Evolutionary conservation across 208 protist genomes (phyloP), one percentile per base, ranked within the genome.

Genomic region (Leishmania arabica): DNA sequence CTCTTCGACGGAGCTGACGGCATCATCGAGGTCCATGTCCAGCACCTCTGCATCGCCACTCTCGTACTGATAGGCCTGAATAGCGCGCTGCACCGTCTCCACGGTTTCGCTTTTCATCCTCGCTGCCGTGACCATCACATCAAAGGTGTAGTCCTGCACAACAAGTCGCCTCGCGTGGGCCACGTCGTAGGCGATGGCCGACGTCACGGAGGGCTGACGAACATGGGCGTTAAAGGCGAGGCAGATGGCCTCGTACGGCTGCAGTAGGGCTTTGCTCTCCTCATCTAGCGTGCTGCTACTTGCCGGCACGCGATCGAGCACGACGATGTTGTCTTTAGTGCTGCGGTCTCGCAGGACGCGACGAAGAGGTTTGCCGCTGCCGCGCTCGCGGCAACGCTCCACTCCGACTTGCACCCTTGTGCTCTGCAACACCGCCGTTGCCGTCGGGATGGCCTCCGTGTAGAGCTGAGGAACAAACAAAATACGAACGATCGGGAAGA

Each of bases 401-500:
- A 85, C 77, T 0, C 77, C 37, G 4, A 85, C 45, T 42, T 85
- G 82, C 42, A 85, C 15, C n/a, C 77, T 69, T 77, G 79, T 85
- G 77, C 81, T 79, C 65, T 77, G 60, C 27, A 85, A 11, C 34
- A 85, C 15, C 51, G 47, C 69, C 24, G 71, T 66, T 42, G 54
- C 49, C 3, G 73, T 78, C 2, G 51, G 42, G 49, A 79, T 69
- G 49, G 24, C 45, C 65, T 60, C 68, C n/a, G 77, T 79, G 82
- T 77, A 85, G 34, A 82, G 82, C 77, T 78, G 60, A 53, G 77
- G 77, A 40, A 79, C 73, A 72, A 85, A 78, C 53, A 82, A 47
- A 69, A 82, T 75, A 71, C 82, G 82, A 37, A 85, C 69, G 34
- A 85, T 58, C 0, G 82, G 82, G 40, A 85, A 85, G 37, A 68